Conservation (phyloP, 805 yeast species). For the Ogataea methanolica region DNA sequence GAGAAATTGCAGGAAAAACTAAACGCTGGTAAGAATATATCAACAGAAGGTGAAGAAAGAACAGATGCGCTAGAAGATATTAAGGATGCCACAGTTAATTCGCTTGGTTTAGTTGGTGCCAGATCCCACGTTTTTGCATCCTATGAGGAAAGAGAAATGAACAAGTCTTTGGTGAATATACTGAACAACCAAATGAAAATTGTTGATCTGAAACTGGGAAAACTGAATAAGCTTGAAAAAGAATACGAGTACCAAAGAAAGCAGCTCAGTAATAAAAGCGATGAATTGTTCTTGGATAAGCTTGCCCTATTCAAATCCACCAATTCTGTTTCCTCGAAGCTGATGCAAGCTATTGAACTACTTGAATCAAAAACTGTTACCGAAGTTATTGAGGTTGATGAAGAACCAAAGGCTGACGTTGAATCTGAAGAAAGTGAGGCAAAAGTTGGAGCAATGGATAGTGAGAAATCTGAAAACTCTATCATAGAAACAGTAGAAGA, state of each 20-base stretch:
- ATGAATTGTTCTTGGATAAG: conserved; percentile 61
- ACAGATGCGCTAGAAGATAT: conserved; percentile 28
- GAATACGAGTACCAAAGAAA: conserved; percentile 63
- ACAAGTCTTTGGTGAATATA: conserved; percentile 50
- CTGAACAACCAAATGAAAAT: conserved; percentile 60
- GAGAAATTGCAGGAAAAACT: conserved; percentile 37
- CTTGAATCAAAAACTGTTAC: conserved; percentile 10
- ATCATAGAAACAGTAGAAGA: conserved; percentile 19
- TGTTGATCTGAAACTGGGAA: conserved; percentile 57
- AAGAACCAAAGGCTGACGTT: neutral
- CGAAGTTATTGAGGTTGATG: conserved; percentile 11
- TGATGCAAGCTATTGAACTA: conserved; percentile 33
- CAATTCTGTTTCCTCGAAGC: conserved; percentile 42
- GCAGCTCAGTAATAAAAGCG: conserved; percentile 55
- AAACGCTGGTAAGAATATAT: conserved; percentile 26
- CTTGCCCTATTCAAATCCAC: conserved; percentile 62
- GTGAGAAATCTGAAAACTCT: conserved; percentile 21
- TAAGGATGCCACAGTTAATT: conserved; percentile 61
- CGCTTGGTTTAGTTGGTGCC: conserved; percentile 73
- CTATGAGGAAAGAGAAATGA: conserved; percentile 75
- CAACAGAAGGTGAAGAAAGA: conserved; percentile 10
- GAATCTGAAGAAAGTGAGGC: conserved; percentile 1
- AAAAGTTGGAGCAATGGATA: neutral
- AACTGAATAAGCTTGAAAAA: conserved; percentile 58
- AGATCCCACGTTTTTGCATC: conserved; percentile 76